phyloP scores from a whole-genome alignment of 2,329 filamentous ascomycete genomes.

The Cercospora janseana region DNA sequence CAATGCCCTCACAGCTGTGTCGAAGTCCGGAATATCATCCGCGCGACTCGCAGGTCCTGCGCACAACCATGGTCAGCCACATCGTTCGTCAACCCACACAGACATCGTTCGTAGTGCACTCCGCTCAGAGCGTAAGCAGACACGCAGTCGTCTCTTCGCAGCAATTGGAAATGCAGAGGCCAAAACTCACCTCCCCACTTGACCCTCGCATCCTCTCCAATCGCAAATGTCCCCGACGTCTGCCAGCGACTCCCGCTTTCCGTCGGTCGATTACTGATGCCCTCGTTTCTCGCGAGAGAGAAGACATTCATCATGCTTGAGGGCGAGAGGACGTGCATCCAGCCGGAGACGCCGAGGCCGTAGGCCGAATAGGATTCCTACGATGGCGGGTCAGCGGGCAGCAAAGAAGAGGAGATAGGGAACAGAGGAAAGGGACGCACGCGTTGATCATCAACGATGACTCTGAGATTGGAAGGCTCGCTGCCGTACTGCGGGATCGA shows the following conservation, averaged over 20 bases:
- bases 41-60: conserved; percentile 46
- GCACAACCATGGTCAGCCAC: not conserved
- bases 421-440: not conserved
- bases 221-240: conserved; percentile 62
- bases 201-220: conserved; percentile 55
- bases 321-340: conserved; percentile 63
- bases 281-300: conserved; percentile 59
- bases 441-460: conserved; percentile 55
- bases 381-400: not conserved
- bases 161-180: not conserved
- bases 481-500: conserved; percentile 43
- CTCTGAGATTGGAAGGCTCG: conserved; percentile 56
- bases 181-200: conserved; percentile 46
- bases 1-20: conserved; percentile 41
- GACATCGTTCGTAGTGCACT: too few species aligned
- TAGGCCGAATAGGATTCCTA: conserved; percentile 58
- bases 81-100: not conserved
- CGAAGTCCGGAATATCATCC: conserved; percentile 56
- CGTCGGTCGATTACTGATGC: conserved; percentile 64
- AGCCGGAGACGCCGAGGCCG: conserved; percentile 60
- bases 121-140: too few species aligned
- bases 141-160: too few species aligned
- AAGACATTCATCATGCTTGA: conserved; percentile 57
- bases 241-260: conserved; percentile 69
- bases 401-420: conserved; percentile 18